Conservation (phyloP, 2,329 filamentous ascomycete species). For the Samsoniella hepiali region DNA sequence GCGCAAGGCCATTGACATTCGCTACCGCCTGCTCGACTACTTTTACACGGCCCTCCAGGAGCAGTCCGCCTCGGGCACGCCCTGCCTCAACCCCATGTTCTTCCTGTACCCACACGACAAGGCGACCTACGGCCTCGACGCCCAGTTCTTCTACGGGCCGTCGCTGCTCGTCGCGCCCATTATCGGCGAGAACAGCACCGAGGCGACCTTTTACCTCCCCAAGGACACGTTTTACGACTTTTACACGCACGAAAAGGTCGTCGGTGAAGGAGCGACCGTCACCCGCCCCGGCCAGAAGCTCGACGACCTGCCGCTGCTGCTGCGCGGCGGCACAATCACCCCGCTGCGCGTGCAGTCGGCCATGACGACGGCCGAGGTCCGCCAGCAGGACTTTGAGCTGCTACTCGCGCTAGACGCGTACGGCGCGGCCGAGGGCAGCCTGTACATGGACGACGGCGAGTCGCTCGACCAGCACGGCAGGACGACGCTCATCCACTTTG, state of each 20-base stretch:
- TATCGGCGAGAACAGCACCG: slow-evolving; percentile 39
- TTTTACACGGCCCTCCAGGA: slow-evolving; percentile 67
- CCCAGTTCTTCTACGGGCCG: slow-evolving; percentile 47
- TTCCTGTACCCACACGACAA: slow-evolving; percentile 59
- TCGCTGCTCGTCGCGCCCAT: slow-evolving; percentile 45
- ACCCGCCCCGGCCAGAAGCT: slow-evolving; percentile 35
- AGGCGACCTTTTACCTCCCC: slow-evolving; percentile 45
- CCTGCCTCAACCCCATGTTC: slow-evolving; percentile 70
- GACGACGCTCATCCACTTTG: slow-evolving; percentile 56
- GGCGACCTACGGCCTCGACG: slow-evolving; percentile 40
- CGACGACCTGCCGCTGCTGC: slow-evolving; percentile 61
- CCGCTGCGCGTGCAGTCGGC: slow-evolving; percentile 54
- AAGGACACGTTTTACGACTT: slow-evolving; percentile 48
- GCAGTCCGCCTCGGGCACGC: slow-evolving; percentile 59
- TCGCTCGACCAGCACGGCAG: slow-evolving; percentile 51
- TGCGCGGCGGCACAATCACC: slow-evolving; percentile 63
- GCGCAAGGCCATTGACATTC: slow-evolving; percentile 61
- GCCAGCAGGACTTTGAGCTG: slow-evolving; percentile 66
- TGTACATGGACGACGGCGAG: slow-evolving; percentile 76
- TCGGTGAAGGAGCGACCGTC: slow-evolving; percentile 39
- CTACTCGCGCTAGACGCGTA: slow-evolving; percentile 63
- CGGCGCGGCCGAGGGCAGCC: slow-evolving; percentile 58
- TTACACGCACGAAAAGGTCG: slow-evolving; percentile 44
- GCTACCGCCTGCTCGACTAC: slow-evolving; percentile 71
- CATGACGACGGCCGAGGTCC: slow-evolving; percentile 62